A percentile compares a stretch with the other conserved stretches of the same genome.
Conservation (phyloP, 2,329 filamentous ascomycete species). For the Drechslera avenae region DNA sequence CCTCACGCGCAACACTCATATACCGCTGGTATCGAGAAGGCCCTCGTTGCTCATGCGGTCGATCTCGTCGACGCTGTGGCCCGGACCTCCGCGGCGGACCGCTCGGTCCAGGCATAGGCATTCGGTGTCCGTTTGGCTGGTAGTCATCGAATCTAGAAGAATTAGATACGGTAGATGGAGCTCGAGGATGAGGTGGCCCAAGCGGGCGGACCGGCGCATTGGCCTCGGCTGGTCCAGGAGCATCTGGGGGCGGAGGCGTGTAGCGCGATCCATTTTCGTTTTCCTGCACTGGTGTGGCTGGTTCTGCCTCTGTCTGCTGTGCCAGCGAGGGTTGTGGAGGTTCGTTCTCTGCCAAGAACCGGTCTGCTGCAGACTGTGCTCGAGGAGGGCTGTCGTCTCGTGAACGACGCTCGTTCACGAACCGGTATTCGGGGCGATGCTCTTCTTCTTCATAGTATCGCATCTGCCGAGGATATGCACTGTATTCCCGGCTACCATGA, state of each 20-base stretch:
- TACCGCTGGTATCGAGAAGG: constrained; percentile 45
- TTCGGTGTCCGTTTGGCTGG: constrained; percentile 27
- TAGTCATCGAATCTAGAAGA: constrained; percentile 40
- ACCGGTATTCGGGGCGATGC: constrained; percentile 29
- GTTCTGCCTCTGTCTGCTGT: constrained; percentile 21
- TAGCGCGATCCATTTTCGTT: constrained; percentile 38
- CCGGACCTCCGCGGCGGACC: constrained; percentile 31
- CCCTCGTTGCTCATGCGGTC: constrained; percentile 38
- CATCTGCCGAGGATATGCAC: constrained; percentile 32
- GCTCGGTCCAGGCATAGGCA: constrained; percentile 34
- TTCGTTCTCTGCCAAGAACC: constrained; percentile 42
- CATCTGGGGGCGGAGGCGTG: constrained; percentile 34
- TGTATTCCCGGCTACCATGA: constrained; percentile 33
- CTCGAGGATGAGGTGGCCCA: constrained; percentile 25
- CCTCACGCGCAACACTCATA: constrained; percentile 43
- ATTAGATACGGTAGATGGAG: constrained; percentile 42
- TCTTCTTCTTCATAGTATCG: constrained; percentile 37
- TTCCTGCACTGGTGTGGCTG: constrained; percentile 24
- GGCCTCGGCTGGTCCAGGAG: constrained; percentile 20
- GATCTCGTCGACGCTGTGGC: constrained; percentile 41
- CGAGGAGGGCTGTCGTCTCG: constrained; percentile 29
- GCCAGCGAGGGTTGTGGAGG: constrained; percentile 15
- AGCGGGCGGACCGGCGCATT: constrained; percentile 21
- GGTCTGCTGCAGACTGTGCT: constrained; percentile 41
- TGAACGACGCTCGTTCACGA: constrained; percentile 26